phyloP scores from a whole-genome alignment of 495 filamentous ascomycete species.

The Daldinia concentrica region DNA sequence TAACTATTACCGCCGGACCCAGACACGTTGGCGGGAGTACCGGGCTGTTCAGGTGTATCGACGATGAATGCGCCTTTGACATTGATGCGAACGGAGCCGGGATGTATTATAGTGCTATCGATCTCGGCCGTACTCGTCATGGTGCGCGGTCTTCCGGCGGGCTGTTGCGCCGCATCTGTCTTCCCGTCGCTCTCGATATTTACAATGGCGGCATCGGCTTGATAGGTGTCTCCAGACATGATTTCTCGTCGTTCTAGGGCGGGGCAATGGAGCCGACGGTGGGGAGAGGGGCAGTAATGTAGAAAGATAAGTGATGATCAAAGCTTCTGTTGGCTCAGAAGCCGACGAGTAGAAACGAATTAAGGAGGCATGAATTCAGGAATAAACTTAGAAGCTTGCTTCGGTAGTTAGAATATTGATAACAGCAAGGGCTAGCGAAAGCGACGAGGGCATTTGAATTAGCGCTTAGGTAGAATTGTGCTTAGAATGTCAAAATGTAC shows the following conservation, averaged over 20 bases:
- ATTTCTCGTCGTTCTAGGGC: background rate
- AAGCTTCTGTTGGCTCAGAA: constrained; percentile 38
- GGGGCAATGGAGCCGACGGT: background rate
- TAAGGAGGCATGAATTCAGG: constrained; percentile 41
- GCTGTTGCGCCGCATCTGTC: constrained; percentile 6
- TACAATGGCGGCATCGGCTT: constrained; percentile 36
- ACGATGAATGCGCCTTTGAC: constrained; percentile 96
- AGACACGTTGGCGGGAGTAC: constrained; percentile 60
- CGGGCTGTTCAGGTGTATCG: constrained; percentile 67
- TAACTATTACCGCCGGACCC: constrained; percentile 58
- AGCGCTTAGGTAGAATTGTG: background rate
- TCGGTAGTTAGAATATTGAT: background rate
- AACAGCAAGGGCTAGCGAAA: background rate
- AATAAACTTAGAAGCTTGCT: constrained; percentile 8
- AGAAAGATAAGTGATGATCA: background rate
- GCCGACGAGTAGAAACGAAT: constrained; percentile 21
- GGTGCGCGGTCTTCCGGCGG: constrained; percentile 44
- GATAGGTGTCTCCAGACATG: constrained; percentile 33
- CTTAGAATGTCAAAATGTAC: background rate
- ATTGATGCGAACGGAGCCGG: constrained; percentile 90
- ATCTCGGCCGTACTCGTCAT: constrained; percentile 63
- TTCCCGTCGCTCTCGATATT: constrained; percentile 19
- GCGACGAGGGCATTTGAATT: constrained; percentile 17
- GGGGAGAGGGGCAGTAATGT: background rate
- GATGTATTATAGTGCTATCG: constrained; percentile 81